Percentiles rank a stretch among this genome's conserved stretches.
Evolutionary conservation across 2,329 filamentous ascomycete genomes (phyloP).

Genomic region (Didymella keratinophila): DNA sequence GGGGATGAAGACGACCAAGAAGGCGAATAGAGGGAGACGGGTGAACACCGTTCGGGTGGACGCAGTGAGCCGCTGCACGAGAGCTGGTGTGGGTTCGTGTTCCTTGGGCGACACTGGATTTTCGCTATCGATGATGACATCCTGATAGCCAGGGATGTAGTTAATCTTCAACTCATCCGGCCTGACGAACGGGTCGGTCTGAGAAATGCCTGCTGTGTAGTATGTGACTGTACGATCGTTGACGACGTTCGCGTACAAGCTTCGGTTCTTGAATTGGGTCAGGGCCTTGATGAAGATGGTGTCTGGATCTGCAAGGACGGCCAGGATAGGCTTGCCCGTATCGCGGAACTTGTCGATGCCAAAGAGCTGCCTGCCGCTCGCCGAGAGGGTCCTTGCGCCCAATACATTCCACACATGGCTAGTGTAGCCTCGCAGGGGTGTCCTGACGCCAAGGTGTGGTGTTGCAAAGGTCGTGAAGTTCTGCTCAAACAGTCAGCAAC

Average conservation of each 20-base stretch:
- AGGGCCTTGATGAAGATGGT: constrained; percentile 87
- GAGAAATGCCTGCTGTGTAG: constrained; percentile 82
- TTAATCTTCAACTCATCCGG: constrained; percentile 73
- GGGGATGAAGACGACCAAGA: constrained; percentile 75
- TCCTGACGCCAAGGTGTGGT: constrained; percentile 68
- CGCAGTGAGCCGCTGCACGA: constrained; percentile 48
- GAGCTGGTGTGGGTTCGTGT: constrained; percentile 42
- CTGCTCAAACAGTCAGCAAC: constrained; percentile 50
- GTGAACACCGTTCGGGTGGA: constrained; percentile 54
- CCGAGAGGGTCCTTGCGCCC: constrained; percentile 80
- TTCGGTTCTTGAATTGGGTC: constrained; percentile 75
- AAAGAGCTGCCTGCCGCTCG: constrained; percentile 87
- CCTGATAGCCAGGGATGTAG: constrained; percentile 75
- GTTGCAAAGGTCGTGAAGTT: constrained; percentile 95
- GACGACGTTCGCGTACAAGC: constrained; percentile 83
- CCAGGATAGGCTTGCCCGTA: constrained; percentile 80
- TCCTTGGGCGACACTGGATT: constrained; percentile 65
- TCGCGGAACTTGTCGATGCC: constrained; percentile 84
- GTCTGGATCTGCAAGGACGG: constrained; percentile 80
- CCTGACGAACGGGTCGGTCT: constrained; percentile 78
- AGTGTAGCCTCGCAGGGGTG: constrained; percentile 53
- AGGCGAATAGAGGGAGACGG: constrained; percentile 68
- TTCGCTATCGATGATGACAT: constrained; percentile 75
- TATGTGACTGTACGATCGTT: constrained; percentile 85
- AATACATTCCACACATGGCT: constrained; percentile 74